Evolutionary conservation across 768 basidiomycete genomes (phyloP), one percentile per base, ranked within the genome.

Genomic region (Psilocybe tampanensis): DNA sequence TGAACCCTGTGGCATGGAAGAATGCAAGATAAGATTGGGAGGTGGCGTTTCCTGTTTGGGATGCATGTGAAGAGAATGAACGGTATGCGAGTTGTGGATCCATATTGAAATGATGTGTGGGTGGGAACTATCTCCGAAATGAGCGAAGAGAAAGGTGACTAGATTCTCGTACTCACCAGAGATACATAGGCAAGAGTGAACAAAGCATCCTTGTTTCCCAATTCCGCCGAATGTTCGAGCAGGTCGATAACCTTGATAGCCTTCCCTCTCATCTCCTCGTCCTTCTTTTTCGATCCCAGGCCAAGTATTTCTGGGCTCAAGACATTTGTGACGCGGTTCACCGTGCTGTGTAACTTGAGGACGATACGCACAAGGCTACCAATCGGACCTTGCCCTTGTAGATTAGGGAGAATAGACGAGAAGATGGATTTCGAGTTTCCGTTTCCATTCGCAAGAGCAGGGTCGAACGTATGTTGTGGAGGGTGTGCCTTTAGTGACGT

Each of bases 11-110:
- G 8, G 94, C 83, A 65, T 97, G 75, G 69, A 98, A 92, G 80
- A 98, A 97, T 0, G 86, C 95, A 12, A 96, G 73, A 59, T 88
- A 76, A 8, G 91, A 82, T 72, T 98, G 95, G 0, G 95, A 92
- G 2, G 92, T 84, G 1, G 94, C 87, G 64, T 95, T 92, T 21
- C 95, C 94, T 0, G 90, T 89, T 22, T 74, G 64, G 24, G 79
- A 73, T 0, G 90, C 89, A 47, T 94, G 91, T 2, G 74, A 66
- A 3, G 75, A 70, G 67, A 88, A 87, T 1, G 85, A 80, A n/a
- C 83, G 73, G 63, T 84, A 88, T 0, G 91, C 89, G 1, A 82
- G 71, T 21, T 74, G 70, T 9, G 90, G 82, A 51, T 94, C 84
- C 15, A 80, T 73, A 0, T 76, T 70, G 56, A 93, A 87, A 61